Conservation (phyloP, 768 basidiomycete genomes). For the Russula lepida region DNA sequence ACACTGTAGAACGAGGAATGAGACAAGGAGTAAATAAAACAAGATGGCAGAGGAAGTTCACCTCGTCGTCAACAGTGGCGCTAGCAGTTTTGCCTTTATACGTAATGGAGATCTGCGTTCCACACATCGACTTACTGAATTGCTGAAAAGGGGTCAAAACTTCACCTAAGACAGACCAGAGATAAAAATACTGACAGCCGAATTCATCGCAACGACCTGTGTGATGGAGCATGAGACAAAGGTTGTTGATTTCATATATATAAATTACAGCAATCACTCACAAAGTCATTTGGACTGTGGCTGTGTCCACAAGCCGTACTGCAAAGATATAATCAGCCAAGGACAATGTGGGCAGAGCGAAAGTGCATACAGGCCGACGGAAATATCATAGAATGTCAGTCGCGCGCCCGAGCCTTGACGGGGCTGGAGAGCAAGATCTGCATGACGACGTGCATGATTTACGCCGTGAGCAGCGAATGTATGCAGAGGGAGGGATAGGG, state of each 20-base stretch:
- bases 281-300: not conserved
- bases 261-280: not conserved
- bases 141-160: slow-evolving; percentile 28
- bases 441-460: slow-evolving; percentile 5
- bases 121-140: slow-evolving; percentile 53
- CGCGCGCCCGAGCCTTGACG: not conserved
- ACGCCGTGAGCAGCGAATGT: slow-evolving; percentile 4
- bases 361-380: slow-evolving; percentile 11
- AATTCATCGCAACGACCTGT: slow-evolving; percentile 15
- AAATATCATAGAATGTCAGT: slow-evolving; percentile 15
- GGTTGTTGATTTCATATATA: not conserved
- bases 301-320: slow-evolving; percentile 14
- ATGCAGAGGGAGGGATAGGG: slow-evolving; percentile 11
- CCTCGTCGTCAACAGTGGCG: slow-evolving; percentile 59
- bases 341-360: not conserved
- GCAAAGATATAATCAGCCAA: not conserved
- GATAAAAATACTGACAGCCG: not conserved
- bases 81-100: slow-evolving; percentile 49
- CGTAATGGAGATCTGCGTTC: slow-evolving; percentile 49
- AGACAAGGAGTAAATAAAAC: not conserved
- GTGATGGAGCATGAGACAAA: not conserved
- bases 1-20: slow-evolving; percentile 29
- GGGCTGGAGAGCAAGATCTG: slow-evolving; percentile 2
- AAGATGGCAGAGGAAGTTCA: slow-evolving; percentile 22
- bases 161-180: not conserved